phyloP scores from a whole-genome alignment of 2,329 filamentous ascomycete genomes.

The Grosmannia clavigera region DNA sequence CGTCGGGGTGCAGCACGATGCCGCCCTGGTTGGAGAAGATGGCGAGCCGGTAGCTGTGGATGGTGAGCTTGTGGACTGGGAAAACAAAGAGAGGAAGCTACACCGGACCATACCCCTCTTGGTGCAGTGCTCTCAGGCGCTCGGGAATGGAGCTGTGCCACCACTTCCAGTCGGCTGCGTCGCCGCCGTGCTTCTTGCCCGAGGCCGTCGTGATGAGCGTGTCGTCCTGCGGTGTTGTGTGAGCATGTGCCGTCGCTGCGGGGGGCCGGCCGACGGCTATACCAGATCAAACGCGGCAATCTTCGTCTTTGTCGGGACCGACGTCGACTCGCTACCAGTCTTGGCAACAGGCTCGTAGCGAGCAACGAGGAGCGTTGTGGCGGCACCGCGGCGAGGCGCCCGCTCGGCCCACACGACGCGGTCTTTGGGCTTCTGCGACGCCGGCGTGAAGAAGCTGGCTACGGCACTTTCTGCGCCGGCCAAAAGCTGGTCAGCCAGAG shows the following conservation, averaged over 20 bases:
- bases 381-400: constrained; percentile 34
- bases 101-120: background rate
- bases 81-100: too few relatives aligned
- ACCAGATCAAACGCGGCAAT: constrained; percentile 60
- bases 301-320: constrained; percentile 23
- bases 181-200: constrained; percentile 63
- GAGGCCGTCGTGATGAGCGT: constrained; percentile 73
- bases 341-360: constrained; percentile 43
- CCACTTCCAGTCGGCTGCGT: constrained; percentile 84
- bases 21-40: constrained; percentile 86
- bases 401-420: constrained; percentile 60
- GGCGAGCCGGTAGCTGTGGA: constrained; percentile 59
- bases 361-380: constrained; percentile 59
- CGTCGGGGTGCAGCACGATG: constrained; percentile 58
- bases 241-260: background rate
- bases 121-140: constrained; percentile 52
- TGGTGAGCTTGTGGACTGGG: constrained; percentile 6
- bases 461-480: constrained; percentile 48
- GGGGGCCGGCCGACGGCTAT: background rate
- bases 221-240: constrained; percentile 49
- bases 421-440: constrained; percentile 73
- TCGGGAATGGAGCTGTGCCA: constrained; percentile 64
- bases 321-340: constrained; percentile 1
- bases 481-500: background rate
- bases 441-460: constrained; percentile 76